phyloP scores from a whole-genome alignment of 164 flowering plant species.

The Vitis rotundifolia region DNA sequence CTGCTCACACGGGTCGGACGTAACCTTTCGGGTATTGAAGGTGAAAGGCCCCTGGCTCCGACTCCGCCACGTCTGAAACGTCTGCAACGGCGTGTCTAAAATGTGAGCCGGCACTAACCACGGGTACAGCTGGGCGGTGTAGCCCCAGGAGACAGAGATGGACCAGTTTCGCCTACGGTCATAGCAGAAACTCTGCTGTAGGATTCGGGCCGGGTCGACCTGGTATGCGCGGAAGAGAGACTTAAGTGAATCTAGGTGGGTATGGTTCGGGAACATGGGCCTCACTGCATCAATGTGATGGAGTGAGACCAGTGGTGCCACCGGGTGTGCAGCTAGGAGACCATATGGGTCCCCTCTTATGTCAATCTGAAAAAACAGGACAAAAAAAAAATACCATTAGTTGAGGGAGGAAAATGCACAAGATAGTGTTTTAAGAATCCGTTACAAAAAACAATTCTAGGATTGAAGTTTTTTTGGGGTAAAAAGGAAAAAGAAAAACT shows the following conservation, averaged over 20 bases:
- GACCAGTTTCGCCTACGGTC: conserved; percentile 39
- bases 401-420: background rate
- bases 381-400: background rate
- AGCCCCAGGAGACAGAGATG: conserved; percentile 68
- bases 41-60: conserved; percentile 39
- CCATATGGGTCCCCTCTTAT: conserved; percentile 65
- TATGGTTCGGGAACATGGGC: conserved; percentile 53
- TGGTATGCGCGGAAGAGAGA: conserved; percentile 30
- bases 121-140: conserved; percentile 54
- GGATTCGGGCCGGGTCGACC: conserved; percentile 43
- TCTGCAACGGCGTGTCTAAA: conserved; percentile 36
- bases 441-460: too few relatives aligned
- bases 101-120: conserved; percentile 24
- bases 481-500: too few relatives aligned
- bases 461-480: too few relatives aligned
- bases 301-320: conserved; percentile 67
- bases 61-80: conserved; percentile 54
- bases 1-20: conserved; percentile 28
- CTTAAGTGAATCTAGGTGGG: conserved; percentile 30
- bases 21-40: conserved; percentile 40
- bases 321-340: conserved; percentile 68
- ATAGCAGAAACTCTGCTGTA: conserved; percentile 60
- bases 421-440: too few relatives aligned
- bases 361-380: conserved; percentile 51
- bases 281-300: conserved; percentile 62